Conservation (phyloP, 306 rosid genomes). For the Glycine soja region DNA sequence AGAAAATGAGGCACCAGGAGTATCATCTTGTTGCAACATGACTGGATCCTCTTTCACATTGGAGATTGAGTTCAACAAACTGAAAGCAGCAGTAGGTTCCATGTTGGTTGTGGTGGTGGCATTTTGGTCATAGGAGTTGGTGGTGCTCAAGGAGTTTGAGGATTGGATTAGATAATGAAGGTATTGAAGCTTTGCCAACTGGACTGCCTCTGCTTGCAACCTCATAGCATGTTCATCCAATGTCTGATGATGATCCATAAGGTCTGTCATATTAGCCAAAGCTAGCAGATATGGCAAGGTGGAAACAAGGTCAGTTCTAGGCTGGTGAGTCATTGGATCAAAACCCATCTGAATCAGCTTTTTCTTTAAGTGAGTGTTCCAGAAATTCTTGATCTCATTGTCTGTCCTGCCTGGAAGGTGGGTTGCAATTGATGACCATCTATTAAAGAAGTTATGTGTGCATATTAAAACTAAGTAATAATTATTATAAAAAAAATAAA, state of each 20-base stretch:
- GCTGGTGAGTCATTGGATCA: conserved; percentile 93
- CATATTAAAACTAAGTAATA: background rate
- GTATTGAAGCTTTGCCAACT: conserved; percentile 67
- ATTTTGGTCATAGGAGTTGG: conserved; percentile 55
- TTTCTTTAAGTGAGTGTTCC: conserved; percentile 89
- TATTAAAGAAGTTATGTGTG: conserved; percentile 16
- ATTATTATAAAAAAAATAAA: background rate
- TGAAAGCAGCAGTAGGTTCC: conserved; percentile 43
- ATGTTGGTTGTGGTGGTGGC: conserved; percentile 47
- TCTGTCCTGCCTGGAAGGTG: conserved; percentile 83
- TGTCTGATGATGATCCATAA: conserved; percentile 50
- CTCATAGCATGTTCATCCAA: conserved; percentile 59
- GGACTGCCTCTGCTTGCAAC: conserved; percentile 62
- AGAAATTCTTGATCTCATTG: conserved; percentile 85
- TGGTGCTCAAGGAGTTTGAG: conserved; percentile 33
- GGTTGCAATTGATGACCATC: conserved; percentile 89
- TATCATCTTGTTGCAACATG: conserved; percentile 37
- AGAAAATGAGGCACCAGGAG: conserved; percentile 51
- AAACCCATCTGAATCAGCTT: conserved; percentile 91
- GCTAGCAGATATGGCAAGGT: conserved; percentile 70
- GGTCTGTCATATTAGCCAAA: conserved; percentile 67
- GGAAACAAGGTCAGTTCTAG: conserved; percentile 78
- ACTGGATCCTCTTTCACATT: conserved; percentile 47
- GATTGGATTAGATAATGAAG: conserved; percentile 65
- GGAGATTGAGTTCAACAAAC: conserved; percentile 52